Conservation (phyloP, 306 rosid species). For the Canavalia ensiformis region DNA sequence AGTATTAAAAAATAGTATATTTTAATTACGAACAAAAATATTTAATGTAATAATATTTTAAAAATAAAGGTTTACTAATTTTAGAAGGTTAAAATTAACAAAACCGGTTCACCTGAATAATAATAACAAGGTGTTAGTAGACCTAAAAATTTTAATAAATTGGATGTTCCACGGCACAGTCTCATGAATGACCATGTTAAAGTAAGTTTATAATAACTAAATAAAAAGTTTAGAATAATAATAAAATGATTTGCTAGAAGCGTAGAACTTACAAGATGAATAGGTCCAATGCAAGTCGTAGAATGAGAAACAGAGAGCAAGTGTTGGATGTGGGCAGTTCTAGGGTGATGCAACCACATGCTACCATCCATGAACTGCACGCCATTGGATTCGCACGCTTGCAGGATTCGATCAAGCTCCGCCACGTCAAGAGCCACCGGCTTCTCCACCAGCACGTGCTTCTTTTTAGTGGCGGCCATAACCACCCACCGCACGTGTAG, state of each 20-base stretch:
- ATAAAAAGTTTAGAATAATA: too few relatives aligned
- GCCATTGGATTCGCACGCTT: constrained; percentile 71
- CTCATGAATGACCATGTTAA: too few relatives aligned
- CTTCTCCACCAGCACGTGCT: constrained; percentile 82
- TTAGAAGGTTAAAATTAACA: too few relatives aligned
- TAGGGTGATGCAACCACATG: constrained; percentile 93
- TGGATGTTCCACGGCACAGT: too few relatives aligned
- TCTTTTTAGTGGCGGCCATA: constrained; percentile 74
- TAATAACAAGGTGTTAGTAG: too few relatives aligned
- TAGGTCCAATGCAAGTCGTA: constrained; percentile 47
- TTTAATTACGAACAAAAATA: too few relatives aligned
- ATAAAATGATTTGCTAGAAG: background rate
- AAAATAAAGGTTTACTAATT: too few relatives aligned
- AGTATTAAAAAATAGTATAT: too few relatives aligned
- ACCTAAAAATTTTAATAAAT: too few relatives aligned
- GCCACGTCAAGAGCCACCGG: constrained; percentile 71
- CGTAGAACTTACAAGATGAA: constrained; percentile 56
- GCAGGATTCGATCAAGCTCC: constrained; percentile 70
- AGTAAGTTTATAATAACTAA: too few relatives aligned
- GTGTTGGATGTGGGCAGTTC: constrained; percentile 67
- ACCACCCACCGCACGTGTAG: constrained; percentile 77
- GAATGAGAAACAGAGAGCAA: constrained; percentile 56
- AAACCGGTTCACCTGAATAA: too few relatives aligned
- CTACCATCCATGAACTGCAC: constrained; percentile 88
- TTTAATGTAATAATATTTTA: too few relatives aligned